Base-by-base conservation (phyloP, 1,284 basidiomycete species). In the Irpex lacteus region DNA sequence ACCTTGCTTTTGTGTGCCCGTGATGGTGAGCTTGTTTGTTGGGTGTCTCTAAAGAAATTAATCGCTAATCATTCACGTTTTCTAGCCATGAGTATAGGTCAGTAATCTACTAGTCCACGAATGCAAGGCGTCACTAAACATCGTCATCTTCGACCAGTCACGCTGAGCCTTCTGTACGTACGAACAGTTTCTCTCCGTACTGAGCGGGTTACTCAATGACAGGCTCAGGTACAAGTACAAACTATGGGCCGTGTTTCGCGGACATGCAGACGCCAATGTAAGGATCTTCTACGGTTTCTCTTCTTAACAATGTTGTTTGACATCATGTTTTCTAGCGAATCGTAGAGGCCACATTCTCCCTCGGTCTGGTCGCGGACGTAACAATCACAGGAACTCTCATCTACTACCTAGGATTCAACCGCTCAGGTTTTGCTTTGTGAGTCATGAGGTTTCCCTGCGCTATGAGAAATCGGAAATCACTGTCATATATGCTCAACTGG, bases 331-430 rank as follows among this genome's bases (percentile, higher is more conserved):
- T 13, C 11, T 36, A 56, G 54, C 19, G 54, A 34, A 56, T 32
- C 54, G 32, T 56, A 9, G 54, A 56, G 32, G 34, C 54, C 13
- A 56, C 54, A 8, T 56, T 56, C 21, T 15, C 58, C 6, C 59
- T 63, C 5, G 38, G 38, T 9, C 59, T 63, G 15, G 53, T 26
- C 13, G 62, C 62, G 15, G 36, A 55, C 19, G 52, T 60, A 36
- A 53, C 59, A n/a, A 49, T 63, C 19, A 44, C 54, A 5, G 8
- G 7, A 13, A 63, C 62, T 8, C 37, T 63, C 13, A 49, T 59
- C 21, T 63, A 60, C 18, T 63, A 60, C 38, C 34, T 63, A 37
- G 50, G 59, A 19, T n/a, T 5, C 8, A 26, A 60, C 21, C 57
- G 34, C 50, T 11, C 58, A n/a, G 26, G 26, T 52, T 63, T 60